phyloP scores from a whole-genome alignment of 164 flowering plant species.

The Pachysandra terminalis region DNA sequence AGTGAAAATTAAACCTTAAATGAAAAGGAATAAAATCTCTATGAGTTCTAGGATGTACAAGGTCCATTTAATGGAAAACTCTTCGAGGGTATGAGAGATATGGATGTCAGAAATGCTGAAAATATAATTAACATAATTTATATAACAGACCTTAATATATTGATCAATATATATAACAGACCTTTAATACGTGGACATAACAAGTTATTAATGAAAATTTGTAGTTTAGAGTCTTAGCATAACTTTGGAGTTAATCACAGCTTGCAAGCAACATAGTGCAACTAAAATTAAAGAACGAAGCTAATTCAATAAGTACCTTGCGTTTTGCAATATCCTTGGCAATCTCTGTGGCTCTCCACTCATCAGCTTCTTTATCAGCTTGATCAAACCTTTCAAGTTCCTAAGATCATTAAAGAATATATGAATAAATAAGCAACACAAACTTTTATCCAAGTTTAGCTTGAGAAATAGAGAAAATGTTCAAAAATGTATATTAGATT shows the following conservation, averaged over 20 bases:
- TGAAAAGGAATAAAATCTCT: neutral
- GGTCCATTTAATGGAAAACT: neutral
- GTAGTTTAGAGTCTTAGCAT: too few relatives aligned
- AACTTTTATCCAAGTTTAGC: neutral
- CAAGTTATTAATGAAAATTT: neutral
- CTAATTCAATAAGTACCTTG: conserved; percentile 45
- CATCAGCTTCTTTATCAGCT: conserved; percentile 86
- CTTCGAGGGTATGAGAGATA: neutral
- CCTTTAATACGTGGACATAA: neutral
- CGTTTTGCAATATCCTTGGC: conserved; percentile 86
- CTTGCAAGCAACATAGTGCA: neutral
- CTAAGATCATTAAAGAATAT: conserved; percentile 29
- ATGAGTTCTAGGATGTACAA: neutral
- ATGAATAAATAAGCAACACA: conserved; percentile 1
- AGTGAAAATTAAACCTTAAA: neutral
- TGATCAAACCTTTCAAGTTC: conserved; percentile 66
- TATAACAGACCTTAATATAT: too few relatives aligned
- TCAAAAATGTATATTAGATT: neutral
- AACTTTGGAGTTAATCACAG: neutral
- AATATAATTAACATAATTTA: too few relatives aligned
- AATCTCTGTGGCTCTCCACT: conserved; percentile 93
- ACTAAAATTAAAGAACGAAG: neutral
- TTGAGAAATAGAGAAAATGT: neutral
- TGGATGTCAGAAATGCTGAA: neutral
- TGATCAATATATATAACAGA: too few relatives aligned